Evolutionary conservation across 2,329 filamentous ascomycete genomes (phyloP), one percentile per base, ranked within the genome.

Genomic region (Ilyonectria mors-panacis): DNA sequence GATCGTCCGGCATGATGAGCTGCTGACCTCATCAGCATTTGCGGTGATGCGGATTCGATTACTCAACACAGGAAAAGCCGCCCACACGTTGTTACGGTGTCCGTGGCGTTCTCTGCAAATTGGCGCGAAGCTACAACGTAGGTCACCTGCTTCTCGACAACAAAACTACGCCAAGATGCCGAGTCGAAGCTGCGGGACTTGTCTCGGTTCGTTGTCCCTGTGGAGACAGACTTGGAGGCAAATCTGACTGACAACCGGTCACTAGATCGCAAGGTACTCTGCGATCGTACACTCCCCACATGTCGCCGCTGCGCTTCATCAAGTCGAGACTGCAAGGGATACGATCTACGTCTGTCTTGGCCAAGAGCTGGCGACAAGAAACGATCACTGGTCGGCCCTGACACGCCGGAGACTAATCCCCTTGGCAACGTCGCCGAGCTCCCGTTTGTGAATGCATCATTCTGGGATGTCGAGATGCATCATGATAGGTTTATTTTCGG

Each of bases 261-360:
- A 7, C 6, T 37, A 74, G 72, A 58, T 0, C 72, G 72, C 7
- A 74, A 73, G 12, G 68, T 74, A 0, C 70, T 62, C 10, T 74
- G 72, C 6, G 72, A 74, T 35, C 68, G 70, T 8, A 12, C 62
- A 0, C 45, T 54, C 2, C 72, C 72, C 0, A 51, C 9, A 17
- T 74, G 72, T 6, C 55, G 47, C 7, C 62, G 68, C 2, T 74
- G 72, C 26, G 12, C 45, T 10, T 45, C 50, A 2, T 2, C 63
- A 15, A 62, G 66, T 0, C 62, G 59, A 1, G 10, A 28, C 3
- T 74, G 72, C 19, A 28, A 58, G 1, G 72, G 72, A 6, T 74
- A 74, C 6, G 68, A 66, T 0, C 28, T 73, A 1, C 72, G 54
- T 0, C 17, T 74, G 0, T 74, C 72, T 5, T 74, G 70, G 72